Evolutionary conservation across 2,329 filamentous ascomycete species (phyloP).

Genomic region (Alternaria postmessia): DNA sequence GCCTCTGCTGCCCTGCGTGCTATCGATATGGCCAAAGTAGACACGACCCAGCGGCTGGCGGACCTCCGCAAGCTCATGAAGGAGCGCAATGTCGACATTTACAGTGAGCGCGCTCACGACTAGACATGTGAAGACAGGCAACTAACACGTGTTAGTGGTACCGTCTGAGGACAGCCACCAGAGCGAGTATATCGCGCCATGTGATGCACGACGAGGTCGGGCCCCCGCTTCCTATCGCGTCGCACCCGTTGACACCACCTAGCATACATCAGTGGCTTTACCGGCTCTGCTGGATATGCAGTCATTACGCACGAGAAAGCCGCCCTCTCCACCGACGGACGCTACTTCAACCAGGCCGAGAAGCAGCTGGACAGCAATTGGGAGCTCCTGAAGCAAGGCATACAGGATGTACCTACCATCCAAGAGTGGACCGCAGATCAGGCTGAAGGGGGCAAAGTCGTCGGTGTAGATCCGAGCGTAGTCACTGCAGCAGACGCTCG

Average conservation of each 20-base stretch:
- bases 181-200: constrained; percentile 97
- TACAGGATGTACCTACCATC: constrained; percentile 95
- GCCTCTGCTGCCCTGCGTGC: constrained; percentile 37
- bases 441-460: constrained; percentile 82
- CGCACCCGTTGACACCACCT: constrained; percentile 37
- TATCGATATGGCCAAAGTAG: constrained; percentile 76
- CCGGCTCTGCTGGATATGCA: constrained; percentile 91
- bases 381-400: constrained; percentile 88
- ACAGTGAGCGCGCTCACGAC: constrained; percentile 67
- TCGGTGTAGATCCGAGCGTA: constrained; percentile 89
- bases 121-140: constrained; percentile 1
- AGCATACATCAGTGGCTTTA: constrained; percentile 92
- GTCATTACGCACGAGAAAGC: constrained; percentile 87
- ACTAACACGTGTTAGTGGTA: constrained; percentile 71
- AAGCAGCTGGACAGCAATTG: constrained; percentile 93
- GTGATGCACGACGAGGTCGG: constrained; percentile 81
- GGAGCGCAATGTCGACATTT: constrained; percentile 85
- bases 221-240: constrained; percentile 23
- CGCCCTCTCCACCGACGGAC: constrained; percentile 89
- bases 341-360: constrained; percentile 96
- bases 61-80: constrained; percentile 86
- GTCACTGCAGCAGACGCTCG: constrained; percentile 77
- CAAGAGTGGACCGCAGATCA: constrained; percentile 94
- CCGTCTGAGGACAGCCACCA: constrained; percentile 97
- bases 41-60: constrained; percentile 79